Evolutionary conservation across 345 rosid species (phyloP), one percentile per base, ranked within the genome.

Genomic region (Chamaenerion angustifolium): DNA sequence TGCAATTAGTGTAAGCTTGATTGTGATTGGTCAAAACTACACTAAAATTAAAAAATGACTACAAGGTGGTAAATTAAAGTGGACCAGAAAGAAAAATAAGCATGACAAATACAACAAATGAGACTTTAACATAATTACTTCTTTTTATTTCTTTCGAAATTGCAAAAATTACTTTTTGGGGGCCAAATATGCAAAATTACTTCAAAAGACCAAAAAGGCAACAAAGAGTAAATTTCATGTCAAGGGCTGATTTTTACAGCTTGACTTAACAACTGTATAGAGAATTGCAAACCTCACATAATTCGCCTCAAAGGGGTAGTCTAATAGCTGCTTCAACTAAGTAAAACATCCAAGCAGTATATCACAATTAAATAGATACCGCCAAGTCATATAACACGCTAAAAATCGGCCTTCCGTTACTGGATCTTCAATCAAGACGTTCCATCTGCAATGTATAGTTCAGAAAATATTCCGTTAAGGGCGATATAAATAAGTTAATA

Each of bases 381-480:
- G 14, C 11, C 45, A 37, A 44, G 45, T 19, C 37, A 12, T 53
- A 25, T 21, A 14, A 15, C 65, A 10, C 51, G 46, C 3, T 10
- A 17, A 6, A 50, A 50, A 12, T 9, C 46, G 17, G 10, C 18
- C 55, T 46, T 35, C 52, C 11, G 60, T 35, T 4, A 44, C 55
- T 16, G 13, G 25, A 16, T 49, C 56, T 63, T 83, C 80, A 92
- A 40, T 86, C 96, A 46, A 92, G 76, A 25, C 82, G 82, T 66
- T 83, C 93, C 96, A 85, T 92, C 96, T 87, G 81, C 61, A 50
- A 46, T 16, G 42, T 21, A 21, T 21, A 21, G 4, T 21, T 2
- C 25, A 46, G 41, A n/a, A 55, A 18, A 13, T 8, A 15, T 35
- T 7, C 54, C 14, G 16, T n/a, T 27, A 50, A 52, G 17, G 27